Conservation (phyloP, 2,329 filamentous ascomycete genomes). For the Cladosporium sphaerospermum region DNA sequence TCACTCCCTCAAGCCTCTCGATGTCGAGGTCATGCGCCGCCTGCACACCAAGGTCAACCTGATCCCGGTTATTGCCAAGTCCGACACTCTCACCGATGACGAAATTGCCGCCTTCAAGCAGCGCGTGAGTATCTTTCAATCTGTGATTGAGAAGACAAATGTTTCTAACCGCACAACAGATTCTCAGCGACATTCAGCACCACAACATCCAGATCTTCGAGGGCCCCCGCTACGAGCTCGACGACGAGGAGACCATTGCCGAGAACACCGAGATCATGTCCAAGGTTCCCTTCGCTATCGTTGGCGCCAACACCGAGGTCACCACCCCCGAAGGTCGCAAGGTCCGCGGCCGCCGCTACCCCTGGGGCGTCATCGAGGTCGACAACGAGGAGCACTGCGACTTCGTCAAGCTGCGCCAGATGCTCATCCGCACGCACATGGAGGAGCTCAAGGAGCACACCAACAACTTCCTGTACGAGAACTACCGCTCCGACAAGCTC, state of each 20-base stretch:
- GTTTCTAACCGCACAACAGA: conserved; percentile 48
- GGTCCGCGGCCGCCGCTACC: conserved; percentile 91
- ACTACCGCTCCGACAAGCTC: conserved; percentile 99
- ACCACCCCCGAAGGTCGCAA: conserved; percentile 86
- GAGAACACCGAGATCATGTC: conserved; percentile 99
- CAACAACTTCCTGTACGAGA: conserved; percentile 98
- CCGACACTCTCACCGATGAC: conserved; percentile 95
- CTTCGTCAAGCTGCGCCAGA: conserved; percentile 99
- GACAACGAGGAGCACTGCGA: conserved; percentile 99
- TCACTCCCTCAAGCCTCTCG: conserved; percentile 94
- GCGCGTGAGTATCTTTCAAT: conserved; percentile 61
- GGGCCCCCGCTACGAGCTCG: conserved; percentile 94
- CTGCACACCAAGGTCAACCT: conserved; percentile 99
- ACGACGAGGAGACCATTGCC: conserved; percentile 98
- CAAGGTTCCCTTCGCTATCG: conserved; percentile 97
- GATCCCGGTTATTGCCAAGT: conserved; percentile 98
- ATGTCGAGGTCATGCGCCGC: conserved; percentile 98
- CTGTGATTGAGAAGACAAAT: too few relatives aligned
- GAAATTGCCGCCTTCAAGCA: conserved; percentile 93
- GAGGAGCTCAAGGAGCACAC: conserved; percentile 99
- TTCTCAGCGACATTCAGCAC: conserved; percentile 91
- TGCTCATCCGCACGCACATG: conserved; percentile 99
- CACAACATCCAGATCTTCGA: conserved; percentile 99
- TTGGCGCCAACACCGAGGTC: conserved; percentile 94
- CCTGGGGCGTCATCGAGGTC: conserved; percentile 97